Percentiles rank a stretch among this genome's conserved stretches.
Evolutionary conservation across 768 basidiomycete species (phyloP).

Genomic region (Panus rudis): DNA sequence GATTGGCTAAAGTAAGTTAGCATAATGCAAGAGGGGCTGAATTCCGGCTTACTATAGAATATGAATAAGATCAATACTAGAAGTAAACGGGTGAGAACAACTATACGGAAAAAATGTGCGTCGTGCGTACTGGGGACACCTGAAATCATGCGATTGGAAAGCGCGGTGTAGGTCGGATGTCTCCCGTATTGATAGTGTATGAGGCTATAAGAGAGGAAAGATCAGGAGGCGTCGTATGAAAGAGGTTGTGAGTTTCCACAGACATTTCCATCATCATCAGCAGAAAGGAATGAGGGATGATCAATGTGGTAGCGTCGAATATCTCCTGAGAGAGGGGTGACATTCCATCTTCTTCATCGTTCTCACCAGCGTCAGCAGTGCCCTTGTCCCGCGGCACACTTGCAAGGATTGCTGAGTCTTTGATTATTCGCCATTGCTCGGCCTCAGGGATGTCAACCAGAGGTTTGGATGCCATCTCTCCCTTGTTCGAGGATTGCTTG

Average conservation of each 20-base stretch:
- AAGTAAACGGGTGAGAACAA: neutral
- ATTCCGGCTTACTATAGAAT: slow-evolving; percentile 54
- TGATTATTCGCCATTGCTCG: slow-evolving; percentile 73
- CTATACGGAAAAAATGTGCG: neutral
- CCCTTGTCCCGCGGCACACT: slow-evolving; percentile 3
- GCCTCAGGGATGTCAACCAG: slow-evolving; percentile 52
- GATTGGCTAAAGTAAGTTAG: slow-evolving; percentile 41
- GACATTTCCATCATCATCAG: slow-evolving; percentile 83
- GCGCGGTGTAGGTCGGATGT: slow-evolving; percentile 37
- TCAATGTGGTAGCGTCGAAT: slow-evolving; percentile 54
- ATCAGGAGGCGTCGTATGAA: neutral
- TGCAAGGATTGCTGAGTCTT: slow-evolving; percentile 45
- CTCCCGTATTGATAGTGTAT: slow-evolving; percentile 75
- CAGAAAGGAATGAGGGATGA: slow-evolving; percentile 71
- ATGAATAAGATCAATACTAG: slow-evolving; percentile 69
- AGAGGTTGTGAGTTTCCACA: slow-evolving; percentile 24
- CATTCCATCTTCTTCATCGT: slow-evolving; percentile 29
- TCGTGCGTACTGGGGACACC: slow-evolving; percentile 57
- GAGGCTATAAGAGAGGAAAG: slow-evolving; percentile 39
- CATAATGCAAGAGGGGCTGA: neutral
- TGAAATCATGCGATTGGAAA: slow-evolving; percentile 52
- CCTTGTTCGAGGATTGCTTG: too few relatives aligned
- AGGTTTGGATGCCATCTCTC: too few relatives aligned
- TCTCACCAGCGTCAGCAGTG: neutral
- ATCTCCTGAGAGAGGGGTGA: slow-evolving; percentile 56